phyloP scores from a whole-genome alignment of 345 rosid genomes.

The Acer yangbiense region DNA sequence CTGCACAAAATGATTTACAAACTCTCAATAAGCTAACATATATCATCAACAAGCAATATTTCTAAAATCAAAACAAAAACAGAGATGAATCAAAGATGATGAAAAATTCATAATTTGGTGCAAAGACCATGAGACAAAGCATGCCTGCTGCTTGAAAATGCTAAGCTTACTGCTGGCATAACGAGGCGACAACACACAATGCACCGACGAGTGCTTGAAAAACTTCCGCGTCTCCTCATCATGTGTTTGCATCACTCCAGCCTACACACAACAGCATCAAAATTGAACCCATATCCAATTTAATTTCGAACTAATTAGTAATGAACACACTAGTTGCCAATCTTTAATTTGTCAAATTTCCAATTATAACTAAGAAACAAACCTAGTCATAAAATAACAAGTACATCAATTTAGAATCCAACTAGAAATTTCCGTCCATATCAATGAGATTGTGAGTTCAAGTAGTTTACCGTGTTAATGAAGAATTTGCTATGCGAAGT shows the following conservation, averaged over 20 bases:
- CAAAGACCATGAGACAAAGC: slow-evolving; percentile 32
- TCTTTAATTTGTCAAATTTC: neutral
- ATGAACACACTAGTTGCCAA: neutral
- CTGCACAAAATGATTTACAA: no score
- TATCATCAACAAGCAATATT: no score
- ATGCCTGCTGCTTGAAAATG: slow-evolving; percentile 84
- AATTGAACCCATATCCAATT: neutral
- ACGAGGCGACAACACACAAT: slow-evolving; percentile 68
- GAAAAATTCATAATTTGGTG: slow-evolving; percentile 4
- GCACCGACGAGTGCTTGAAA: slow-evolving; percentile 71
- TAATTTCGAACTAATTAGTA: neutral
- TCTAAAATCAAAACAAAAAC: neutral
- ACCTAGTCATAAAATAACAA: no score
- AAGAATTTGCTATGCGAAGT: slow-evolving; percentile 78
- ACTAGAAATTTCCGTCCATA: no score
- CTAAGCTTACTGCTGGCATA: slow-evolving; percentile 87
- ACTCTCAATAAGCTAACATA: neutral
- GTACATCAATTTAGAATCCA: no score
- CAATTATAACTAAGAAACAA: slow-evolving; percentile 1
- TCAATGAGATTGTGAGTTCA: no score
- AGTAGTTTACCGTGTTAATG: slow-evolving; percentile 57
- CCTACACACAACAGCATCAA: slow-evolving; percentile 34
- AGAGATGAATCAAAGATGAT: neutral
- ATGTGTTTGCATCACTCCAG: slow-evolving; percentile 75
- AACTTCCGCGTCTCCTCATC: slow-evolving; percentile 76